Evolutionary conservation across 2,329 filamentous ascomycete genomes (phyloP), one percentile per base, ranked within the genome.

Genomic region (Alternaria arbusti): DNA sequence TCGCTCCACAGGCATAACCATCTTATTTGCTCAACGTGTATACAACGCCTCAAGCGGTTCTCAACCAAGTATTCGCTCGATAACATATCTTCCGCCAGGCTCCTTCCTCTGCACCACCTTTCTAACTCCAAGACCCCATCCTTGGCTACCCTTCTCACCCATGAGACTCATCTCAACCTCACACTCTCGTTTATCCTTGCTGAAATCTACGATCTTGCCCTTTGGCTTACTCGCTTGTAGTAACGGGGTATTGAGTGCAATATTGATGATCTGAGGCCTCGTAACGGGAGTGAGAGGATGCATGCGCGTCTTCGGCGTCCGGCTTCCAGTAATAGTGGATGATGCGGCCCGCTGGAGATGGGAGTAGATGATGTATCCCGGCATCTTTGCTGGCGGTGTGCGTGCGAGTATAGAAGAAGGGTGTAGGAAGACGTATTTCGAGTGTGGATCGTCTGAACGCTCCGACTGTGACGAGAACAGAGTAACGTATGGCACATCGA

Each of bases 401-500:
- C 43, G 78, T 1, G 95, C 88, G 9, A 99, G 86, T 4, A 93
- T 85, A 2, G 94, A 97, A 0, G 91, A 88, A 0, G 96, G 94
- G 78, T 98, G 96, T 47, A 98, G 88, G 76, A 92, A 98, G 2
- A 97, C 93, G 30, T 90, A 89, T 59, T 86, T 86, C 57, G 92
- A 89, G 28, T 85, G 71, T 15, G 84, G 82, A 15, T 84, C 79
- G 74, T 72, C 79, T 61, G 54, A 85, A 54, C 74, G 73, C 20
- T 68, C 70, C 20, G 84, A 74, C 46, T 88, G 78, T 64, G 93
- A 84, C 0, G 93, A 90, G 69, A 94, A 88, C 5, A 99, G 88
- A 0, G 96, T 94, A 7, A 97, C 80, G 76, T 98, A 99, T 0
- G 95, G 92, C 3, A 98, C 92, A 70, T 98, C 94, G 68, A 96